Conservation (phyloP, 108 stramenopile species). For the Skeletonema grethae region DNA sequence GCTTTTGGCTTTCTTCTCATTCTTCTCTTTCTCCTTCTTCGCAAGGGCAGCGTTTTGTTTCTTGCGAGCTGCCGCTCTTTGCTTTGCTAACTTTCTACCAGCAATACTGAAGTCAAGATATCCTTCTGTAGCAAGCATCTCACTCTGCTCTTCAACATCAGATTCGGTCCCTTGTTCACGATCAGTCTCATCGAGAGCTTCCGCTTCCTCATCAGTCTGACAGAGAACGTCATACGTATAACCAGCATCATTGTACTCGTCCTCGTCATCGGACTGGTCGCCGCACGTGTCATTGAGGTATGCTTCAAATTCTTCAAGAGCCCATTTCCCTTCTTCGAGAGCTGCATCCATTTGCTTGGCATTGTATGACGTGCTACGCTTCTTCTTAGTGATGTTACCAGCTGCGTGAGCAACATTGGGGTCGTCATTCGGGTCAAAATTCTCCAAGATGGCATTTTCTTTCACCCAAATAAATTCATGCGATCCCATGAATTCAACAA, state of each 20-base stretch:
- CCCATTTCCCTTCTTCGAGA: conserved; percentile 77
- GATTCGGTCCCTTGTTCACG: conserved; percentile 34
- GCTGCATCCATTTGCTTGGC: conserved; percentile 71
- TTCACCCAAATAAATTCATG: conserved; percentile 91
- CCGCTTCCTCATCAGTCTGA: conserved; percentile 84
- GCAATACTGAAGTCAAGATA: conserved; percentile 65
- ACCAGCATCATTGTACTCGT: conserved; percentile 61
- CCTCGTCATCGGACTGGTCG: conserved; percentile 51
- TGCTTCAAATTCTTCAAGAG: conserved; percentile 72
- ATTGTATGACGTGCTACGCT: conserved; percentile 58
- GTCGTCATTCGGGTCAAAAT: conserved; percentile 82
- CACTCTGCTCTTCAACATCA: conserved; percentile 78
- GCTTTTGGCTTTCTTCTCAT: conserved; percentile 47
- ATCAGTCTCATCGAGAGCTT: conserved; percentile 47
- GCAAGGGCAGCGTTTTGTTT: conserved; percentile 62
- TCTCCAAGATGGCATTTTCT: conserved; percentile 84
- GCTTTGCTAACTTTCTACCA: conserved; percentile 80
- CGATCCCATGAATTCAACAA: conserved; percentile 88
- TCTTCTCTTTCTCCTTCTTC: conserved; percentile 75
- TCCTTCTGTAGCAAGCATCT: conserved; percentile 77
- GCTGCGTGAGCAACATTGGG: conserved; percentile 56
- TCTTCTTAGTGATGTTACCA: conserved; percentile 64
- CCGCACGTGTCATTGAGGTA: conserved; percentile 63
- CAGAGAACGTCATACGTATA: conserved; percentile 69
- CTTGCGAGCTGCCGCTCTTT: conserved; percentile 64